Base-by-base conservation (phyloP, 2,329 filamentous ascomycete genomes). In the Cercospora zeina region DNA sequence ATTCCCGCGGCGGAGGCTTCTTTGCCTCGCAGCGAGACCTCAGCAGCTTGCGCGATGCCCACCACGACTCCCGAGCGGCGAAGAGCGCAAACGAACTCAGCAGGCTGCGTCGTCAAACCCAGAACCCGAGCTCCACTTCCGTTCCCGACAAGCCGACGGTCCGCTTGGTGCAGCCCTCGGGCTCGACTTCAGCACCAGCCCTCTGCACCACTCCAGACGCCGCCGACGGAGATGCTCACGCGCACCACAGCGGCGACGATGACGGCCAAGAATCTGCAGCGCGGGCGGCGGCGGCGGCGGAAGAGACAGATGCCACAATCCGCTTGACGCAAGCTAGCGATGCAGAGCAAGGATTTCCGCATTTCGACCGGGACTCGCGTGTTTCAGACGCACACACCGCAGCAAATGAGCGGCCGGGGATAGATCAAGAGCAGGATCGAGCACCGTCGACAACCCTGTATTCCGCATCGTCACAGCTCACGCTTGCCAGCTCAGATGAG, bases 161-260 rank as follows among this genome's bases (percentile, higher is more conserved):
- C 21, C 72, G 74, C 61, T 66, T 76, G 55, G 72, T 76, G 61
- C 62, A 63, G 36, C 62, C 67, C 1, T 70, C 72, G 13, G 68
- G 66, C 13, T 65, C 69, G 54, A 62, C 56, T 33, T 56, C 54
- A 30, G 37, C 42, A 27, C 27, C 54, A 24, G 36, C 56, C 14
- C 45, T 45, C 30, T 50, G 10, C 51, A 54, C 31, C n/a, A 45
- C 49, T 11, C 50, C 19, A 31, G 53, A 14, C 11, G 33, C 47
- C 49, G 37, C 62, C 67, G 42, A 54, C 54, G 31, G 61, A 49
- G 49, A 19, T 36, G 53, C 59, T 21, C 36, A 47, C 39, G 53
- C n/a, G n/a, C n/a, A n/a, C n/a, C n/a, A 54, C 14, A 42, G 49
- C 58, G 49, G 51, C 19, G 37, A 42, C 50, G 56, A 64, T 31